Percentiles rank a stretch among this genome's conserved stretches.
Conservation (phyloP, 495 filamentous ascomycete species). For the Usnea hakonensis region DNA sequence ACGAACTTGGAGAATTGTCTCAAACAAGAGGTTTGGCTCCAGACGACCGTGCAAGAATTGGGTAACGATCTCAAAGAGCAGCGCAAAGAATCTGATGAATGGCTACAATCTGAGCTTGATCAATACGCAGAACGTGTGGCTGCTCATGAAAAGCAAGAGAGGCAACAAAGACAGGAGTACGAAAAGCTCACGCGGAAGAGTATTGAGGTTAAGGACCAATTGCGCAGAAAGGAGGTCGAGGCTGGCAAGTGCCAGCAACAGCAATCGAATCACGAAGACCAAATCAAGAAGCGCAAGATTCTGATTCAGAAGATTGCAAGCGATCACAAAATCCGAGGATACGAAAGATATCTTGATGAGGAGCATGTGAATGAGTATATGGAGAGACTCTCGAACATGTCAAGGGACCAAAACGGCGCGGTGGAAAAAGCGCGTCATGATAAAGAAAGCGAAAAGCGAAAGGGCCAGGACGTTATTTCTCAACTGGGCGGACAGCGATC, state of each 20-base stretch:
- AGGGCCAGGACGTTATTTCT: slow-evolving; percentile 57
- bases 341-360: slow-evolving; percentile 71
- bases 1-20: slow-evolving; percentile 66
- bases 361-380: slow-evolving; percentile 67
- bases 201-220: slow-evolving; percentile 44
- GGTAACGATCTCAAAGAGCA: slow-evolving; percentile 63
- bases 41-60: slow-evolving; percentile 61
- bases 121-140: slow-evolving; percentile 71
- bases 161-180: slow-evolving; percentile 43
- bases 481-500: slow-evolving; percentile 62
- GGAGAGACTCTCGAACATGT: slow-evolving; percentile 61
- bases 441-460: slow-evolving; percentile 59
- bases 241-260: slow-evolving; percentile 78
- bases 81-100: slow-evolving; percentile 69
- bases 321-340: slow-evolving; percentile 75
- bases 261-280: slow-evolving; percentile 75
- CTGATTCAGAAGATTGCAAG: slow-evolving; percentile 73
- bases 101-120: slow-evolving; percentile 65
- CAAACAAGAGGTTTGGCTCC: slow-evolving; percentile 56
- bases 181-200: slow-evolving; percentile 56
- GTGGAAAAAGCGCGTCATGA: slow-evolving; percentile 67
- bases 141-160: slow-evolving; percentile 53
- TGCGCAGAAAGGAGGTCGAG: slow-evolving; percentile 71
- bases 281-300: slow-evolving; percentile 57
- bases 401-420: slow-evolving; percentile 67